A percentile compares a stretch with the other conserved stretches of the same genome.
These are phyloP conservation scores for Beverwykella pulmonaria DNA, from an alignment of 495 filamentous ascomycete species.

Conservation along the genomic window DNA sequence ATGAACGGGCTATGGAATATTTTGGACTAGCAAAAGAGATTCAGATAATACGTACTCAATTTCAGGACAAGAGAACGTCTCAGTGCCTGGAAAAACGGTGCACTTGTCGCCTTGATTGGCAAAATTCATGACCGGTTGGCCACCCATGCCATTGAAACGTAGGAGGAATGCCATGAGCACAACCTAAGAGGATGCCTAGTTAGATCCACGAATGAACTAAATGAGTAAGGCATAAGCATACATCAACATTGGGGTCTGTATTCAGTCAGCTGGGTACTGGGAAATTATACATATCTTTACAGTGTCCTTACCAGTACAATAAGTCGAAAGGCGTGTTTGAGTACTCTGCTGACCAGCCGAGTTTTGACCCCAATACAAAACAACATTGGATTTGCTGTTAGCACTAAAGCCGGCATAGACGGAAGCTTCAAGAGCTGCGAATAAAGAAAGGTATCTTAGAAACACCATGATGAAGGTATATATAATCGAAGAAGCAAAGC, in stretches of 20 bases:
- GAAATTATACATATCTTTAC: not conserved
- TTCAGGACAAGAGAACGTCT: conserved; percentile 62
- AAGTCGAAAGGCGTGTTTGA: conserved; percentile 55
- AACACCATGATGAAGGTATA: too few species aligned
- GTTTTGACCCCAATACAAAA: conserved; percentile 64
- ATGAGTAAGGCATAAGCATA: conserved; percentile 16
- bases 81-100: conserved; percentile 58
- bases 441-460: too few species aligned
- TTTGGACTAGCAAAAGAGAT: too few species aligned
- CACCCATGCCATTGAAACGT: conserved; percentile 51
- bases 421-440: too few species aligned
- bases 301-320: conserved; percentile 56
- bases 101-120: conserved; percentile 62
- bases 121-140: conserved; percentile 60
- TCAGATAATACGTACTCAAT: conserved; percentile 59
- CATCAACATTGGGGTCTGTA: conserved; percentile 38
- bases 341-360: conserved; percentile 50
- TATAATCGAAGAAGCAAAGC: too few species aligned
- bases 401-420: conserved; percentile 54
- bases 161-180: conserved; percentile 65
- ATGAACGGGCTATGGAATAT: too few species aligned
- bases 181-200: conserved; percentile 8
- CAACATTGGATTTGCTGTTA: conserved; percentile 58
- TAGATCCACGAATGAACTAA: not conserved
- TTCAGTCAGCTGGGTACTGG: conserved; percentile 21